A percentile compares a stretch with the other conserved stretches of the same genome.
Conservation (phyloP, 2,329 filamentous ascomycete genomes). For the Arachnomyces sp. region DNA sequence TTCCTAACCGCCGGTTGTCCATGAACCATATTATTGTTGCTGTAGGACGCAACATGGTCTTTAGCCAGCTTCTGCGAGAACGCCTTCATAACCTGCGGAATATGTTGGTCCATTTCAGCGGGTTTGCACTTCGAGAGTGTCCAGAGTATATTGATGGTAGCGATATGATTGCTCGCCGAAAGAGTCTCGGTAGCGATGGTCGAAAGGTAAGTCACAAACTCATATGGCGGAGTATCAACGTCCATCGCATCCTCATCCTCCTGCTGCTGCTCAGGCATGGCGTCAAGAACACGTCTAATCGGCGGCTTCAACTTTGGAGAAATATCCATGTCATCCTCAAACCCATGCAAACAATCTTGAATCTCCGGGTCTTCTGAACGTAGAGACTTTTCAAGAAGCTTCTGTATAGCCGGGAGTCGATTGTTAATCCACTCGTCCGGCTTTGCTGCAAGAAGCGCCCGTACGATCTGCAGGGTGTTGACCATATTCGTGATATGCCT, state of each 20-base stretch:
- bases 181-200: constrained; percentile 82
- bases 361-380: constrained; percentile 85
- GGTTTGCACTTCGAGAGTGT: constrained; percentile 78
- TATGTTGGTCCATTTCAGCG: constrained; percentile 81
- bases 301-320: constrained; percentile 64
- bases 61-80: constrained; percentile 85
- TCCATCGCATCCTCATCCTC: constrained; percentile 81
- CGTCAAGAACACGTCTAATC: constrained; percentile 74
- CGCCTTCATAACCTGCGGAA: constrained; percentile 81
- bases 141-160: constrained; percentile 89
- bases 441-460: constrained; percentile 81
- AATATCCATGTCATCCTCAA: constrained; percentile 61
- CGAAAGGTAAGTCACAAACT: constrained; percentile 78
- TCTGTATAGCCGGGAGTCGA: constrained; percentile 70
- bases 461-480: constrained; percentile 86
- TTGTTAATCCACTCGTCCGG: constrained; percentile 82
- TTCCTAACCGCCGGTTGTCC: constrained; percentile 20
- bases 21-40: constrained; percentile 38
- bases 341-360: constrained; percentile 79
- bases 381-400: constrained; percentile 79
- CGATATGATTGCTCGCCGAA: constrained; percentile 69
- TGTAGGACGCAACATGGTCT: constrained; percentile 75
- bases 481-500: constrained; percentile 81
- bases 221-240: constrained; percentile 65
- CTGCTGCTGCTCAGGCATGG: constrained; percentile 70